These are phyloP conservation scores for Decorospora gaudefroyi DNA, from an alignment of 2,329 filamentous ascomycete genomes.

Conservation along the genomic window DNA sequence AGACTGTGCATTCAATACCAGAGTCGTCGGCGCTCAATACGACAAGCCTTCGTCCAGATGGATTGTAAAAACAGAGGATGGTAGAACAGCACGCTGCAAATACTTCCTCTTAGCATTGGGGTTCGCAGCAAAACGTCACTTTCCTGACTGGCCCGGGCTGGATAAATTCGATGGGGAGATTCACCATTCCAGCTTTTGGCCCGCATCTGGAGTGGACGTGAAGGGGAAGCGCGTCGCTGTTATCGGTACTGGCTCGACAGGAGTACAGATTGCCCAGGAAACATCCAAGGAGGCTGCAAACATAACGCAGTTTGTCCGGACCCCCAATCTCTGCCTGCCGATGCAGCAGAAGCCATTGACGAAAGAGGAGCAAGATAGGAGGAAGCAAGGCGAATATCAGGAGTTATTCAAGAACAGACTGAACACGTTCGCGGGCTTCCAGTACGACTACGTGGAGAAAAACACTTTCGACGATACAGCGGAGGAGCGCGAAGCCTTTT, in stretches of 20 bases:
- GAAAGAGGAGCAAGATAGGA: slow-evolving; percentile 56
- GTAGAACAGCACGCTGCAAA: slow-evolving; percentile 55
- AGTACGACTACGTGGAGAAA: slow-evolving; percentile 60
- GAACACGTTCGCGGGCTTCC: slow-evolving; percentile 62
- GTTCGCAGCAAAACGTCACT: slow-evolving; percentile 64
- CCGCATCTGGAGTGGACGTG: slow-evolving; percentile 60
- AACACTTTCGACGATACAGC: slow-evolving; percentile 56
- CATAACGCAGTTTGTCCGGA: slow-evolving; percentile 67
- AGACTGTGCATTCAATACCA: slow-evolving; percentile 61
- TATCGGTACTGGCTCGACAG: slow-evolving; percentile 67
- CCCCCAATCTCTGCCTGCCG: slow-evolving; percentile 67
- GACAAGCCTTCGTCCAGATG: slow-evolving; percentile 56
- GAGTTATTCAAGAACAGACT: slow-evolving; percentile 59
- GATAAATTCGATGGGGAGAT: slow-evolving; percentile 64
- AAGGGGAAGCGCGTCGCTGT: slow-evolving; percentile 64
- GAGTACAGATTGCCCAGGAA: slow-evolving; percentile 67
- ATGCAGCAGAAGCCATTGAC: slow-evolving; percentile 60
- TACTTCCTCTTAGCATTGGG: slow-evolving; percentile 61
- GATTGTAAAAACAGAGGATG: slow-evolving; percentile 58
- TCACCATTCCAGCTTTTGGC: slow-evolving; percentile 66
- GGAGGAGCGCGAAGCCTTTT: slow-evolving; percentile 52
- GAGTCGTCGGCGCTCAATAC: slow-evolving; percentile 59
- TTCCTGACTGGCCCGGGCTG: slow-evolving; percentile 64
- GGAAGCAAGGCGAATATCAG: slow-evolving; percentile 48
- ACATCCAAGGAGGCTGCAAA: slow-evolving; percentile 58